phyloP scores from a whole-genome alignment of 2,329 filamentous ascomycete genomes.

The Sporothrix pseudoabietina region DNA sequence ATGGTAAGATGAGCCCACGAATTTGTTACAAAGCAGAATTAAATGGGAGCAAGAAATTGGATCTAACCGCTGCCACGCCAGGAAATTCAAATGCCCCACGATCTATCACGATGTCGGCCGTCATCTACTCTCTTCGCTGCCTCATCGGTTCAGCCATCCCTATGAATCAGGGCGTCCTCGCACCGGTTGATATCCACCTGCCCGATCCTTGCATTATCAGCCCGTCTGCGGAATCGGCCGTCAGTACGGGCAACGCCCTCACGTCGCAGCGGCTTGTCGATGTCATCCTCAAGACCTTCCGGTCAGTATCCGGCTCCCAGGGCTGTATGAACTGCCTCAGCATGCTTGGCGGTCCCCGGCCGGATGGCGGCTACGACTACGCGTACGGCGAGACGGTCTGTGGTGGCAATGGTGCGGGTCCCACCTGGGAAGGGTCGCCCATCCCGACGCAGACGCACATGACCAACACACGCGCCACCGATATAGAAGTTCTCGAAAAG shows the following conservation, averaged over 20 bases:
- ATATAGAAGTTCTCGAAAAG: conserved; percentile 42
- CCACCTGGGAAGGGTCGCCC: conserved; percentile 38
- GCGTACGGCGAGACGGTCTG: conserved; percentile 42
- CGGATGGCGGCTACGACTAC: conserved; percentile 30
- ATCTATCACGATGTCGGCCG: conserved; percentile 37
- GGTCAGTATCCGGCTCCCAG: conserved; percentile 38
- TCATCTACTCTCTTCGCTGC: conserved; percentile 45
- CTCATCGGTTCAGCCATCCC: conserved; percentile 44
- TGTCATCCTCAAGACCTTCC: conserved; percentile 41
- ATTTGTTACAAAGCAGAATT: too few relatives aligned
- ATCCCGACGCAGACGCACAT: conserved; percentile 38
- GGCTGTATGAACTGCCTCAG: conserved; percentile 43
- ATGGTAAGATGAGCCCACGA: conserved; percentile 1
- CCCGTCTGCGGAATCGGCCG: conserved; percentile 37
- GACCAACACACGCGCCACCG: conserved; percentile 41
- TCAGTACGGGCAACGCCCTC: conserved; percentile 47
- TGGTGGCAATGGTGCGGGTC: conserved; percentile 41
- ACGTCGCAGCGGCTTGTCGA: conserved; percentile 43
- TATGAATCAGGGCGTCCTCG: conserved; percentile 45
- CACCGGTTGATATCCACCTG: conserved; percentile 42
- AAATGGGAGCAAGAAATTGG: too few relatives aligned
- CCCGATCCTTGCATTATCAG: conserved; percentile 42
- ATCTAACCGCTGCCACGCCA: too few relatives aligned
- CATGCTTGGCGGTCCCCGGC: conserved; percentile 36
- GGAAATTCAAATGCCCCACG: conserved; percentile 31